Base-by-base conservation (phyloP, 129 eudicot genomes). In the Solidago caesia region DNA sequence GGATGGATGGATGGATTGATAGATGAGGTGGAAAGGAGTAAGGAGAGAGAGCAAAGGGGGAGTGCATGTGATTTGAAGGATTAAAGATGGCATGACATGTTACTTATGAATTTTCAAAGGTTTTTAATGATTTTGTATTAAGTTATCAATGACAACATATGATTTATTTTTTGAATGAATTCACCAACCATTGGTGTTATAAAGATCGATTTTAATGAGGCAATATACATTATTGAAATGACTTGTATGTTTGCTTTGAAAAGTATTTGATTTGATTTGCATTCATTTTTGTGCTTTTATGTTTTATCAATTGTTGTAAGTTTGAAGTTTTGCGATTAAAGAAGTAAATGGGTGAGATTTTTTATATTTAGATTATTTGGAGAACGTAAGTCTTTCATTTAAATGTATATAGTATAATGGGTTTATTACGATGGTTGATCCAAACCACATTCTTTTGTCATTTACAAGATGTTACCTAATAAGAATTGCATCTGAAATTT, bases 1-100 rank as follows among this genome's bases (percentile, higher is more conserved):
- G 65, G 8, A 69, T 46, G 51, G 51, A 46, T 8, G 48, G 48
- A 45, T 46, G 51, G 11, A 9, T 46, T 46, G 60, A 73, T 74
- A 77, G 74, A 67, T 80, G 87, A 84, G 82, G 75, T 73, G 82
- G 79, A 80, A 58, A 75, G 78, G 44, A 61, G 48, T 4, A 77
- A 64, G 11, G 41, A 8, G 27, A 55, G 21, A 65, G 29, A 25
- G 58, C 4, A 44, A 39, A 25, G 8, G 29, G 45, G 66, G 70
- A 8, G 1, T 41, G 82, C 79, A 81, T 81, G 85, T 81, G 85
- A 81, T 47, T 48, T 48, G 62, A 77, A 62, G 68, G 81, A 72
- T 72, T 72, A 57, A 79, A 56, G 79, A 67, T 79, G 77, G 48
- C 26, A 27, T 44, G 73, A 66, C 76, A 68, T 70, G 77, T 61